Base-by-base conservation (phyloP, 2,329 filamentous ascomycete genomes). In the Colletotrichum destructivum region DNA sequence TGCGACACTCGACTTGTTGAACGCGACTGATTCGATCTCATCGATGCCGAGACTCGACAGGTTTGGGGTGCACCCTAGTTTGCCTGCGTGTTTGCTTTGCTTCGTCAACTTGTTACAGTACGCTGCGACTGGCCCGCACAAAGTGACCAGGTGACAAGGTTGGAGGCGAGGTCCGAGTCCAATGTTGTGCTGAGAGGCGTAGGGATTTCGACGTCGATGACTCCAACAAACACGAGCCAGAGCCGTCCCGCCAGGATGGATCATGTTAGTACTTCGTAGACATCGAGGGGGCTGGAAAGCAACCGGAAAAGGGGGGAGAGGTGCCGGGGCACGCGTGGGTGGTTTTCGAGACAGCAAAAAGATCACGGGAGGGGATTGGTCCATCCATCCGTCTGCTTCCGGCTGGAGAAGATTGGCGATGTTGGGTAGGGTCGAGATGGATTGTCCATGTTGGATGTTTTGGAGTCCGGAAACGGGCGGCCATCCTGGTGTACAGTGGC, bases 81-180 rank as follows among this genome's bases (percentile, higher is more conserved):
- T 26, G 60, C 56, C 47, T 68, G 68, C 26, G n/a, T 51, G 47
- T 71, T 15, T 55, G 65, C 46, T 64, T 69, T 72, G 69, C 60
- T 63, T 69, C 56, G 69, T 54, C 60, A 69, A 72, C 60, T 72
- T 69, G 69, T 64, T 69, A 69, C 31, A 35, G 31, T 35, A 35
- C 65, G 65, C 59, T 31, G 65, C 57, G 64, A 62, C 42, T 62
- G 65, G 52, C 38, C 65, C 59, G 65, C 52, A 68, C 56, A 59
- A 35, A 67, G 59, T 69, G 69, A 44, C 42, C 69, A 72, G 65
- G 65, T 72, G 69, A 72, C 65, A 67, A 23, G 42, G 57, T 56
- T 31, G 46, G 59, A 49, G 46, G 65, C 54, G 65, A 71, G 69
- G 69, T 42, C 69, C 65, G 57, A 71, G 69, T 71, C 23, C 68